Evolutionary conservation across 441 rosid species (phyloP).

Genomic region (Croton laevigatus): DNA sequence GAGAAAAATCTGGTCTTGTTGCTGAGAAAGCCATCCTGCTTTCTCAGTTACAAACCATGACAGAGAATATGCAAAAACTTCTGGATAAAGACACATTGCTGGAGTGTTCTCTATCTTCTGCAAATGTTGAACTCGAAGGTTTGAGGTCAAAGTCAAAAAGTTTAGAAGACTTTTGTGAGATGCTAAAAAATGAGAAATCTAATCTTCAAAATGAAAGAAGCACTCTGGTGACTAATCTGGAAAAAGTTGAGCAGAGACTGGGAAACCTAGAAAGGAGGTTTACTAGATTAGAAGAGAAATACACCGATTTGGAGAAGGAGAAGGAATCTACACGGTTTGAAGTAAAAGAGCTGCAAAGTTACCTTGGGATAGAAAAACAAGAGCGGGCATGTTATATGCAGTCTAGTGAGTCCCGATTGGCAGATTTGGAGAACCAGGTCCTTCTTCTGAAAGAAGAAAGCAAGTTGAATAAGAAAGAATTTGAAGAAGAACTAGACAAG

Average conservation of each 20-base stretch:
- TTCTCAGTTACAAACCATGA: constrained; percentile 79
- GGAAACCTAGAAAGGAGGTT: constrained; percentile 66
- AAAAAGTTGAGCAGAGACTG: constrained; percentile 53
- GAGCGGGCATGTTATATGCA: constrained; percentile 48
- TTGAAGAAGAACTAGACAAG: constrained; percentile 59
- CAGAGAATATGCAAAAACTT: constrained; percentile 52
- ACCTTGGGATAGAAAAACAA: constrained; percentile 60
- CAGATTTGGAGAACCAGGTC: constrained; percentile 67
- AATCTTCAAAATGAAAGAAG: constrained; percentile 50
- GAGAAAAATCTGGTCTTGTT: constrained; percentile 61
- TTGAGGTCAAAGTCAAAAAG: constrained; percentile 54
- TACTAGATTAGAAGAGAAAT: constrained; percentile 50
- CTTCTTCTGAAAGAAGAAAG: constrained; percentile 67
- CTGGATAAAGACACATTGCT: constrained; percentile 58
- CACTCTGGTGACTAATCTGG: constrained; percentile 52
- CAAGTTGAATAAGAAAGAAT: constrained; percentile 66
- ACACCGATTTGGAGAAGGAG: constrained; percentile 52
- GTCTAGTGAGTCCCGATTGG: constrained; percentile 63
- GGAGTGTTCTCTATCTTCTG: constrained; percentile 54
- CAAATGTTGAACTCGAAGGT: constrained; percentile 71
- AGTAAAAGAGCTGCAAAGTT: constrained; percentile 58
- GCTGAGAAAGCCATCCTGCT: constrained; percentile 63
- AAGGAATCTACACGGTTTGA: constrained; percentile 51
- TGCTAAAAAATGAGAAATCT: constrained; percentile 63
- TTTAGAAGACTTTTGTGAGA: constrained; percentile 62